A percentile compares a stretch with the other conserved stretches of the same genome.
These are phyloP conservation scores for Globisporangium paddicum DNA, from an alignment of 352 stramenopile genomes.

Conservation along the genomic window DNA sequence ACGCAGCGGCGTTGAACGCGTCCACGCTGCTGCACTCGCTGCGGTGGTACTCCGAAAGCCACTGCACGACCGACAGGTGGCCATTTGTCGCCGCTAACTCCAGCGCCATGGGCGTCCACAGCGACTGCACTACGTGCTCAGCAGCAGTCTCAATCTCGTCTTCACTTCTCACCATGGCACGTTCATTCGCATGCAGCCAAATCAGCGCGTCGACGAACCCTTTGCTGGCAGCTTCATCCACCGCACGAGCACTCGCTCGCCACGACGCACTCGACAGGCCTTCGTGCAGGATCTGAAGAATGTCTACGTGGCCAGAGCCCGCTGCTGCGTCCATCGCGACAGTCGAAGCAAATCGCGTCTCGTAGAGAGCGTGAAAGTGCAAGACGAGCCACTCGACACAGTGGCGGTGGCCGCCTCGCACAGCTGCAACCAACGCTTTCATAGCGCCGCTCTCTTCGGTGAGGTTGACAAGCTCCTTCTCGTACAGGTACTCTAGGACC, in stretches of 20 bases:
- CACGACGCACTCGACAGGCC: conserved; percentile 32
- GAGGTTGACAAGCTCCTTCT: conserved; percentile 48
- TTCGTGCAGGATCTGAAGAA: conserved; percentile 46
- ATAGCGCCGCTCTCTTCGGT: conserved; percentile 39
- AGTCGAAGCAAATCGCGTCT: conserved; percentile 23
- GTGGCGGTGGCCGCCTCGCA: conserved; percentile 41
- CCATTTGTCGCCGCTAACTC: conserved; percentile 62
- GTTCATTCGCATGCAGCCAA: conserved; percentile 43
- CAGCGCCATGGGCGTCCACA: conserved; percentile 49
- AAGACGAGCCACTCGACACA: conserved; percentile 57
- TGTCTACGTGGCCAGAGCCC: conserved; percentile 41
- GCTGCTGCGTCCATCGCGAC: conserved; percentile 52
- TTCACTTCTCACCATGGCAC: background rate
- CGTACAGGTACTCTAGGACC: conserved; percentile 49
- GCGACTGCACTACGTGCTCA: conserved; percentile 7
- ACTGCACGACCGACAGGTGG: conserved; percentile 52
- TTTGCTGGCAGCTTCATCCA: conserved; percentile 49
- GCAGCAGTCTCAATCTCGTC: conserved; percentile 14
- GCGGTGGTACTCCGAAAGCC: conserved; percentile 47
- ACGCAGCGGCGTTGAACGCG: conserved; percentile 57
- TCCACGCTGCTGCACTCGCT: conserved; percentile 43
- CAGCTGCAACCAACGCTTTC: conserved; percentile 48
- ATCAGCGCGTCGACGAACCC: conserved; percentile 43
- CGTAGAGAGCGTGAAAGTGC: conserved; percentile 40
- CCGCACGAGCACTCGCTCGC: conserved; percentile 49